These are phyloP conservation scores for Huntiella omanensis DNA, from an alignment of 2,329 filamentous ascomycete genomes.

Conservation along the genomic window DNA sequence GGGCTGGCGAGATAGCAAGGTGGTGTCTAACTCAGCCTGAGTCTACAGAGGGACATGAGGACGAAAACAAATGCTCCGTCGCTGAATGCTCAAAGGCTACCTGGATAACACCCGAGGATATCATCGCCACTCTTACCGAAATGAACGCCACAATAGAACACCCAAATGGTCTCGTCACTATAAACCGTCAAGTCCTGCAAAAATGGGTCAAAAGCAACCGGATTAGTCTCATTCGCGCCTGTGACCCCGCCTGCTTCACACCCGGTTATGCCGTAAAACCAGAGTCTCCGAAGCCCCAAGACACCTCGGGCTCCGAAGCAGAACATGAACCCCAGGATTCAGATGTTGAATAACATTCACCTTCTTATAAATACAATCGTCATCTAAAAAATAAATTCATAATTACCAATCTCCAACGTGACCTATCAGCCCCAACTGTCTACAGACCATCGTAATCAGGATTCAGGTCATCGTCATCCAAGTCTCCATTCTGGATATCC, in stretches of 20 bases:
- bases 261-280: conserved; percentile 41
- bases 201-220: conserved; percentile 43
- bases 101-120: conserved; percentile 73
- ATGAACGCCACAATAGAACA: conserved; percentile 31
- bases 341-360: no score
- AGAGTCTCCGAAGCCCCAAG: conserved; percentile 9
- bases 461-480: conserved; percentile 89
- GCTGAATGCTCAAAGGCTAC: conserved; percentile 57
- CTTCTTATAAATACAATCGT: no score
- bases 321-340: not conserved
- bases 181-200: no score
- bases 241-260: conserved; percentile 58
- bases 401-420: no score
- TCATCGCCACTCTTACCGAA: conserved; percentile 55
- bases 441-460: conserved; percentile 95
- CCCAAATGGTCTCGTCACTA: no score
- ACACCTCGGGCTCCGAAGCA: not conserved
- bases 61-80: conserved; percentile 22
- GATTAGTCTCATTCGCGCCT: conserved; percentile 44
- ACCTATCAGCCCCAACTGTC: conserved; percentile 14
- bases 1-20: conserved; percentile 68
- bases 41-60: not conserved
- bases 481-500: conserved; percentile 93
- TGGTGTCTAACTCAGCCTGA: conserved; percentile 32
- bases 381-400: no score